Evolutionary conservation across 2,329 filamentous ascomycete species (phyloP).

Genomic region (Parasarocladium wereldwijsianum): DNA sequence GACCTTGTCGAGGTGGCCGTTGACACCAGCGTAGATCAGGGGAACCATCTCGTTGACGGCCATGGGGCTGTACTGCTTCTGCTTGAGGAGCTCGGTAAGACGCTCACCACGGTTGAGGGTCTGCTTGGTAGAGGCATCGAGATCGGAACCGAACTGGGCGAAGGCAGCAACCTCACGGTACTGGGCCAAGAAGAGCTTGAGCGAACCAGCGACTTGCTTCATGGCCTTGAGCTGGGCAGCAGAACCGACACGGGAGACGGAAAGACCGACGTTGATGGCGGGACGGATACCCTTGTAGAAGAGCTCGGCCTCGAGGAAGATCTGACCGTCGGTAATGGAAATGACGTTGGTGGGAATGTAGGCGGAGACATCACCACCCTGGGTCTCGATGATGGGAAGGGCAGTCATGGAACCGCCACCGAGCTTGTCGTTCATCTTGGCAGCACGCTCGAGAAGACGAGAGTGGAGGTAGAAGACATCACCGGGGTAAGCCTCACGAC

Average conservation of each 20-base stretch:
- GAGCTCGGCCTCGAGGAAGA: slow-evolving; percentile 97
- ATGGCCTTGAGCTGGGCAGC: slow-evolving; percentile 99
- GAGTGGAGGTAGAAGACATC: slow-evolving; percentile 99
- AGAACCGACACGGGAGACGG: slow-evolving; percentile 98
- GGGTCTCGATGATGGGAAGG: slow-evolving; percentile 95
- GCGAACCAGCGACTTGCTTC: slow-evolving; percentile 99
- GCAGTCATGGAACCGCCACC: slow-evolving; percentile 94
- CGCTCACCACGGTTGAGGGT: slow-evolving; percentile 96
- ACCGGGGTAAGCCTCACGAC: slow-evolving; percentile 98
- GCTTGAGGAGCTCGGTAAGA: slow-evolving; percentile 96
- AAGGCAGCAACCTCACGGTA: slow-evolving; percentile 99
- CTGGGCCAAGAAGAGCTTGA: slow-evolving; percentile 99
- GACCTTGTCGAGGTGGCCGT: slow-evolving; percentile 79
- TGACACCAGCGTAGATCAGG: slow-evolving; percentile 98
- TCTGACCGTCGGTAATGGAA: slow-evolving; percentile 98
- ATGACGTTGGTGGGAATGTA: slow-evolving; percentile 99
- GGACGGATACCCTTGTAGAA: slow-evolving; percentile 99
- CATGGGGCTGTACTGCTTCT: slow-evolving; percentile 99
- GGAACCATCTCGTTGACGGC: slow-evolving; percentile 99
- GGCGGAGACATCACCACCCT: slow-evolving; percentile 99
- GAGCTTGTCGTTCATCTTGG: slow-evolving; percentile 88
- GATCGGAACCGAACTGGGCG: slow-evolving; percentile 99
- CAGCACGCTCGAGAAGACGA: slow-evolving; percentile 95
- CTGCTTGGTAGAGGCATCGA: slow-evolving; percentile 98
- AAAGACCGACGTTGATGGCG: slow-evolving; percentile 99